These are phyloP conservation scores for Fusarium metavorans DNA, from an alignment of 2,329 filamentous ascomycete genomes.

Conservation along the genomic window DNA sequence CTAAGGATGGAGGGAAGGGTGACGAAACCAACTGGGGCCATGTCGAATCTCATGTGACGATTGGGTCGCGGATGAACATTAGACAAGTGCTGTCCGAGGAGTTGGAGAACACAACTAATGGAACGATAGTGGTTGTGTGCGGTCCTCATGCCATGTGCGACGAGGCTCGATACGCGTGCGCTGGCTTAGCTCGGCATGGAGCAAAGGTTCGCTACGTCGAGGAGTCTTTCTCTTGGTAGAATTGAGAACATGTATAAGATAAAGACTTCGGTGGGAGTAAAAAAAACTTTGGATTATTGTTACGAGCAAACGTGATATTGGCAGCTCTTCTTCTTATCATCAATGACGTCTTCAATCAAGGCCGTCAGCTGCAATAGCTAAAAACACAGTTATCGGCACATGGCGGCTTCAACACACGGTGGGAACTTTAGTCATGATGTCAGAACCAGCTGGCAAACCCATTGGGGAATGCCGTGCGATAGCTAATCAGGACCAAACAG, in stretches of 20 bases:
- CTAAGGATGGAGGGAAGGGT: background rate
- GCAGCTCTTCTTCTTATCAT: background rate
- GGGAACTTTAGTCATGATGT: background rate
- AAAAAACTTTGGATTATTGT: background rate
- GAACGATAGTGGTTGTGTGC: slow-evolving; percentile 47
- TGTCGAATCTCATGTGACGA: slow-evolving; percentile 44
- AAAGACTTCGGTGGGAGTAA: background rate
- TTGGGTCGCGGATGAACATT: slow-evolving; percentile 45
- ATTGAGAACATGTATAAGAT: no score
- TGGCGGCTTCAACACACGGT: background rate
- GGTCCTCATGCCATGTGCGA: slow-evolving; percentile 47
- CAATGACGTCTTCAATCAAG: background rate
- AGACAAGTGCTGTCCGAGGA: slow-evolving; percentile 42
- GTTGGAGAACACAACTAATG: slow-evolving; percentile 26
- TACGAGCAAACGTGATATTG: background rate
- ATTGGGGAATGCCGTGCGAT: background rate
- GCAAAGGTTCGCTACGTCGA: slow-evolving; percentile 40
- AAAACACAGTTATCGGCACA: background rate
- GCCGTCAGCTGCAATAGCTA: background rate
- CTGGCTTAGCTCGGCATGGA: slow-evolving; percentile 43
- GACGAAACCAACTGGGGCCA: slow-evolving; percentile 38
- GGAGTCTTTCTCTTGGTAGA: slow-evolving; percentile 35
- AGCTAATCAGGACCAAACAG: background rate
- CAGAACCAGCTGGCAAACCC: background rate
- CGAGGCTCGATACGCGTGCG: slow-evolving; percentile 43